phyloP scores from a whole-genome alignment of 23 red algal genomes.

The Chondrus crispus region DNA sequence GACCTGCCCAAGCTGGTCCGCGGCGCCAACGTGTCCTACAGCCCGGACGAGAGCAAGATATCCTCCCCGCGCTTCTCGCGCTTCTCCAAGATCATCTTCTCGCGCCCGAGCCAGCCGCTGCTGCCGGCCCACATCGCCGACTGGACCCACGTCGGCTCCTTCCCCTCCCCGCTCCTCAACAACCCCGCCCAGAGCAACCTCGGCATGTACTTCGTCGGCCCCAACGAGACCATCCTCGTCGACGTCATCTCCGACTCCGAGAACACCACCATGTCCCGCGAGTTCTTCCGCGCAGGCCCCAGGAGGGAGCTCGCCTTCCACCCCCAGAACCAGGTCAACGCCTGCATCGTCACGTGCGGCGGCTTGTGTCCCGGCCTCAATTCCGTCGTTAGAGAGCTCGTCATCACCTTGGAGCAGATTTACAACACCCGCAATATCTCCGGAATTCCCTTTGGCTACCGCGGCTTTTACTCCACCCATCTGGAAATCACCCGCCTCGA shows the following conservation, averaged over 20 bases:
- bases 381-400: conserved; percentile 89
- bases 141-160: conserved; percentile 68
- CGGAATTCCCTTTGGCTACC: conserved; percentile 89
- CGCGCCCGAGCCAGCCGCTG: conserved; percentile 3
- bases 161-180: conserved; percentile 84
- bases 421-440: conserved; percentile 70
- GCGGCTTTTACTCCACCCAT: conserved; percentile 88
- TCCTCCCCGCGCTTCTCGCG: conserved; percentile 24
- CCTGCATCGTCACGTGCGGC: conserved; percentile 97
- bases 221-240: conserved; percentile 87
- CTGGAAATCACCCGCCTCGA: conserved; percentile 55
- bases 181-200: conserved; percentile 69
- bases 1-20: conserved; percentile 62
- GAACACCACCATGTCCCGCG: conserved; percentile 78
- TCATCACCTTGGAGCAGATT: conserved; percentile 70
- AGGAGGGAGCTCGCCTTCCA: conserved; percentile 76
- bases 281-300: conserved; percentile 86
- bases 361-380: conserved; percentile 96
- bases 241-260: conserved; percentile 81
- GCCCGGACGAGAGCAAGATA: not conserved
- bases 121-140: conserved; percentile 53
- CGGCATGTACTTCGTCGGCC: conserved; percentile 80
- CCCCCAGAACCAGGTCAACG: conserved; percentile 70
- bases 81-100: conserved; percentile 62
- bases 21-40: conserved; percentile 37